A percentile compares a stretch with the other conserved stretches of the same genome.
phyloP scores from a whole-genome alignment of 139 green algal species.

The Chlorella sorokiniana region DNA sequence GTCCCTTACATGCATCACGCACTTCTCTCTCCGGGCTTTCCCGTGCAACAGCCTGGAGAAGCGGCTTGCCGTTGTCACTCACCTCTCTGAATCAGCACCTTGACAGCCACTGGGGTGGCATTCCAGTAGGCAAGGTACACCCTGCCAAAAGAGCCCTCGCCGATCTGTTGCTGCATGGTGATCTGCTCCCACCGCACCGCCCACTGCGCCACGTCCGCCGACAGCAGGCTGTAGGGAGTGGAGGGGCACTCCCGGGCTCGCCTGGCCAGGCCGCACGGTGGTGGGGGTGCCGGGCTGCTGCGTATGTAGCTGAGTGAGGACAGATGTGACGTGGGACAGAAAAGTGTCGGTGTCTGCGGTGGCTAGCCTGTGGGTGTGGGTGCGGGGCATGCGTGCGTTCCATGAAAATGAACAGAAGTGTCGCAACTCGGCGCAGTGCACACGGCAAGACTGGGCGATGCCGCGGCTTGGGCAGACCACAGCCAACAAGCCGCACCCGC shows the following conservation, averaged over 20 bases:
- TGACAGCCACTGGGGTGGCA: conserved; percentile 61
- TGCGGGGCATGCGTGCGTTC: too few species aligned
- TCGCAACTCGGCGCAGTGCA: too few species aligned
- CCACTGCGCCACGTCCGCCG: not conserved
- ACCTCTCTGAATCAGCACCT: conserved; percentile 39
- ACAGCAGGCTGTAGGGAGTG: not conserved
- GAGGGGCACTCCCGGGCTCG: too few species aligned
- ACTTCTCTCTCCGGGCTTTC: too few species aligned
- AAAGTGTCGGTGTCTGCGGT: not conserved
- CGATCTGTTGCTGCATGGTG: conserved; percentile 34
- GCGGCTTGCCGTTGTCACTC: not conserved
- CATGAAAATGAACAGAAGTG: too few species aligned
- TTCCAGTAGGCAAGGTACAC: conserved; percentile 60
- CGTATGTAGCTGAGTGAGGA: not conserved
- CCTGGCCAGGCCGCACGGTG: too few species aligned
- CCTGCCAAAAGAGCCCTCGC: conserved; percentile 58
- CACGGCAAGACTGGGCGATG: too few species aligned
- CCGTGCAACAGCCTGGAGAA: too few species aligned
- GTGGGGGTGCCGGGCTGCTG: not conserved
- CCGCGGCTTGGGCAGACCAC: too few species aligned
- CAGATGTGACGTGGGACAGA: not conserved
- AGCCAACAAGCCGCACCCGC: too few species aligned
- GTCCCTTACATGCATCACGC: not conserved
- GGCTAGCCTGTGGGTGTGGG: not conserved
- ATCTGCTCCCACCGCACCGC: not conserved